Conservation (phyloP, 2,329 filamentous ascomycete species). For the Xylariomycetidae sp. region DNA sequence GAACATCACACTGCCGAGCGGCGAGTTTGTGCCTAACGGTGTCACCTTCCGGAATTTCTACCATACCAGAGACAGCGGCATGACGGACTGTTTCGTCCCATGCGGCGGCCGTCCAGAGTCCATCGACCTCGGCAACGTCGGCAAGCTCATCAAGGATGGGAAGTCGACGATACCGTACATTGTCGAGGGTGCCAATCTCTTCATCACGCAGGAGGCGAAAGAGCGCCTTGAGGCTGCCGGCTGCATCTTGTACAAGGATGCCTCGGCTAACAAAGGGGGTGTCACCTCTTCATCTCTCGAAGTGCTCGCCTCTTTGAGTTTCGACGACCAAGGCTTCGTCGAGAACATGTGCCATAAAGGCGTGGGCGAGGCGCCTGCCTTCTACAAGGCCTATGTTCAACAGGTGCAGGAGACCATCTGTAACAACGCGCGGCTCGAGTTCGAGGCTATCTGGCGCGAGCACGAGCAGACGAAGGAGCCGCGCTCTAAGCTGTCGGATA, state of each 20-base stretch:
- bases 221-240: slow-evolving; percentile 92
- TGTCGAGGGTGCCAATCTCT: slow-evolving; percentile 95
- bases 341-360: slow-evolving; percentile 88
- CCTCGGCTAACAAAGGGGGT: slow-evolving; percentile 96
- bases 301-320: slow-evolving; percentile 88
- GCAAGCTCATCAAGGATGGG: slow-evolving; percentile 83
- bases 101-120: slow-evolving; percentile 96
- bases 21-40: slow-evolving; percentile 84
- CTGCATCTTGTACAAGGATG: slow-evolving; percentile 94
- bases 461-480: slow-evolving; percentile 74
- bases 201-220: slow-evolving; percentile 98
- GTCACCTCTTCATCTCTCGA: slow-evolving; percentile 97
- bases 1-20: slow-evolving; percentile 80
- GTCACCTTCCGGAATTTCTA: slow-evolving; percentile 97
- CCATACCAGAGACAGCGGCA: slow-evolving; percentile 73
- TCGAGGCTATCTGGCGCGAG: slow-evolving; percentile 97
- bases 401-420: slow-evolving; percentile 87
- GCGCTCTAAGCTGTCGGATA: slow-evolving; percentile 85
- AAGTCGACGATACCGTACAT: slow-evolving; percentile 89
- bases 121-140: slow-evolving; percentile 81
- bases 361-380: slow-evolving; percentile 70
- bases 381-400: slow-evolving; percentile 91
- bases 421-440: slow-evolving; percentile 88
- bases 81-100: slow-evolving; percentile 87
- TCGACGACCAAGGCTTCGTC: slow-evolving; percentile 83